Percentiles rank a stretch among this genome's conserved stretches.
Evolutionary conservation across 495 filamentous ascomycete genomes (phyloP).

Genomic region (Penicillium cosmopolitanum): DNA sequence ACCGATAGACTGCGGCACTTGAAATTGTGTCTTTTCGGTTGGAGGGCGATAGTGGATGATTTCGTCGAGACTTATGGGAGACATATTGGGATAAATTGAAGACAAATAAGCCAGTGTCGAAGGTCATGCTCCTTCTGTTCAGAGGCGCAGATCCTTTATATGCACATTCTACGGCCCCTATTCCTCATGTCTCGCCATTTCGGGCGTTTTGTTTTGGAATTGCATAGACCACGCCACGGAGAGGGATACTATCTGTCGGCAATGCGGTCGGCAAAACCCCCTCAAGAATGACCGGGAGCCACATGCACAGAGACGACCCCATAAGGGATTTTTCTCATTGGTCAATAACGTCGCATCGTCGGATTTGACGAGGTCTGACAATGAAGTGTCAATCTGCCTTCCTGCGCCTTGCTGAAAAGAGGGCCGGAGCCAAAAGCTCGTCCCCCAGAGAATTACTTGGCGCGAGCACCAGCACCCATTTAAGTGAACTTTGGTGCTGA

Average conservation of each 20-base stretch:
- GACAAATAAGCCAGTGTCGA: conserved; percentile 4
- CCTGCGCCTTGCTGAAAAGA: conserved; percentile 16
- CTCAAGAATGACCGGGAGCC: conserved; percentile 3
- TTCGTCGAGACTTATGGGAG: conserved; percentile 4
- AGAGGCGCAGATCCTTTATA: conserved; percentile 4
- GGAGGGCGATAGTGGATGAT: conserved; percentile 8
- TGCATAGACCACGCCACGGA: conserved; percentile 1
- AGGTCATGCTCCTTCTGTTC: background rate
- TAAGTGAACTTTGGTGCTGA: background rate
- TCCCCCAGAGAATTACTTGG: conserved; percentile 1
- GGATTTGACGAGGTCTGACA: background rate
- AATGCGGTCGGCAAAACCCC: background rate
- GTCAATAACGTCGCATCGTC: background rate
- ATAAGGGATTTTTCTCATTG: background rate
- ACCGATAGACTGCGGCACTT: background rate
- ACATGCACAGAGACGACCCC: background rate
- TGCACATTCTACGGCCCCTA: background rate
- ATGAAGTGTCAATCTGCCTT: conserved; percentile 9
- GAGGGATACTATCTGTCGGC: background rate
- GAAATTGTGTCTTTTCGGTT: background rate
- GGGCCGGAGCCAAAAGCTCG: conserved; percentile 8
- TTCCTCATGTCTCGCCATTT: background rate
- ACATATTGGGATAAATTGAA: conserved; percentile 8
- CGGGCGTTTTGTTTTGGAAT: background rate
- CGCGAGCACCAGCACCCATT: background rate